Evolutionary conservation across 2,329 filamentous ascomycete species (phyloP).

Genomic region (Akanthomyces muscarius): DNA sequence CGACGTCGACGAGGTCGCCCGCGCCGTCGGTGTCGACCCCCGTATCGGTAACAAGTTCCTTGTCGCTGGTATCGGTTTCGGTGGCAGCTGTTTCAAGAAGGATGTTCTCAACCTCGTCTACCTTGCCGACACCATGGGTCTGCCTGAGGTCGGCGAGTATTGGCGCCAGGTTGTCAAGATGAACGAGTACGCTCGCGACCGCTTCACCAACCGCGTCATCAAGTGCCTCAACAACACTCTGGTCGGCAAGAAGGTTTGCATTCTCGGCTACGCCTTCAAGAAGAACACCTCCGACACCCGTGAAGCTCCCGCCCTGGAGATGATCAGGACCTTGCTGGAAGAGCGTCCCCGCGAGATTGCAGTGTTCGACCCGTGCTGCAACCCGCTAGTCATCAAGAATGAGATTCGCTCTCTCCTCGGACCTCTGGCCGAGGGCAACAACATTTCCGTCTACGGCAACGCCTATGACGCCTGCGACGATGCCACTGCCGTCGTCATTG

Average conservation of each 20-base stretch:
- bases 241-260: conserved; percentile 64
- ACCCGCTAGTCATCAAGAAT: conserved; percentile 45
- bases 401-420: conserved; percentile 47
- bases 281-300: conserved; percentile 73
- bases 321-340: conserved; percentile 61
- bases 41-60: conserved; percentile 71
- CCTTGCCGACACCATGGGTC: conserved; percentile 64
- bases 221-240: conserved; percentile 65
- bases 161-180: conserved; percentile 71
- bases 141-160: conserved; percentile 70
- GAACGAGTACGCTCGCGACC: conserved; percentile 69
- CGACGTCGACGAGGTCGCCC: conserved; percentile 68
- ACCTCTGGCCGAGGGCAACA: conserved; percentile 36
- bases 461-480: conserved; percentile 47
- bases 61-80: conserved; percentile 72
- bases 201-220: conserved; percentile 65
- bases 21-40: conserved; percentile 63
- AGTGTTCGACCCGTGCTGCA: conserved; percentile 64
- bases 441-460: conserved; percentile 45
- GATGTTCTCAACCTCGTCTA: conserved; percentile 72
- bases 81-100: conserved; percentile 78
- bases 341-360: conserved; percentile 61
- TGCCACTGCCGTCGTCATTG: conserved; percentile 49
- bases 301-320: conserved; percentile 64
- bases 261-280: conserved; percentile 77